A percentile compares a stretch with the other conserved stretches of the same genome.
These are phyloP conservation scores for Flaveria sonorensis DNA, from an alignment of 129 eudicot species.

Conservation along the genomic window DNA sequence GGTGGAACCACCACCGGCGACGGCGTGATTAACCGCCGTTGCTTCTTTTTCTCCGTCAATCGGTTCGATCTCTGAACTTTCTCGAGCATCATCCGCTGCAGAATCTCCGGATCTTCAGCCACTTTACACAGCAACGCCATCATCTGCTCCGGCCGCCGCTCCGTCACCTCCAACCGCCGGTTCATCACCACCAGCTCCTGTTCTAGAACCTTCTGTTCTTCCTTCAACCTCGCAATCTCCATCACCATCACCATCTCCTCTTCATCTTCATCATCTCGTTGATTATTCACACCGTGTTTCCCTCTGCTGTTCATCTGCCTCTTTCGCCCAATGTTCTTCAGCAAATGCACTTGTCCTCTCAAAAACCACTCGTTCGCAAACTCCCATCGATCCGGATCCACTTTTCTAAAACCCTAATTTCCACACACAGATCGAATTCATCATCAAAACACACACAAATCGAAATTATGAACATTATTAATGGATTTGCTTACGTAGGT, in stretches of 20 bases:
- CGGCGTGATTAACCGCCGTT: constrained; percentile 30
- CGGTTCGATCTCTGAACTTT: constrained; percentile 40
- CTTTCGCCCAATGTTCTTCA: constrained; percentile 45
- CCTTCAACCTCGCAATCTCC: constrained; percentile 60
- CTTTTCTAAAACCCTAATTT: constrained; percentile 48
- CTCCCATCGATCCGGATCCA: constrained; percentile 56
- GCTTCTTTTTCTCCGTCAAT: constrained; percentile 45
- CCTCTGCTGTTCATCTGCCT: constrained; percentile 12
- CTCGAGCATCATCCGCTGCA: constrained; percentile 57
- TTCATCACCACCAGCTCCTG: constrained; percentile 61
- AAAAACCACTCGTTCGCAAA: constrained; percentile 50
- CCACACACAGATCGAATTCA: no score
- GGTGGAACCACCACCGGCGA: neutral
- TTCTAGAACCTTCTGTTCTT: constrained; percentile 67
- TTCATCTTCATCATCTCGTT: constrained; percentile 32
- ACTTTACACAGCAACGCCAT: constrained; percentile 73
- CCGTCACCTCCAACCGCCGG: constrained; percentile 67
- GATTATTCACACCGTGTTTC: neutral
- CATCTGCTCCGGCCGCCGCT: constrained; percentile 84
- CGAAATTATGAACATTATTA: neutral
- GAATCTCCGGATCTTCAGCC: constrained; percentile 72
- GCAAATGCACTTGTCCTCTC: constrained; percentile 49
- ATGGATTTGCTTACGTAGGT: constrained; percentile 1
- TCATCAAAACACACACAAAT: neutral
- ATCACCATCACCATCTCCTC: constrained; percentile 47